These are phyloP conservation scores for Saccharum spontaneum DNA, from an alignment of 176 grass and related monocot species.

Conservation along the genomic window DNA sequence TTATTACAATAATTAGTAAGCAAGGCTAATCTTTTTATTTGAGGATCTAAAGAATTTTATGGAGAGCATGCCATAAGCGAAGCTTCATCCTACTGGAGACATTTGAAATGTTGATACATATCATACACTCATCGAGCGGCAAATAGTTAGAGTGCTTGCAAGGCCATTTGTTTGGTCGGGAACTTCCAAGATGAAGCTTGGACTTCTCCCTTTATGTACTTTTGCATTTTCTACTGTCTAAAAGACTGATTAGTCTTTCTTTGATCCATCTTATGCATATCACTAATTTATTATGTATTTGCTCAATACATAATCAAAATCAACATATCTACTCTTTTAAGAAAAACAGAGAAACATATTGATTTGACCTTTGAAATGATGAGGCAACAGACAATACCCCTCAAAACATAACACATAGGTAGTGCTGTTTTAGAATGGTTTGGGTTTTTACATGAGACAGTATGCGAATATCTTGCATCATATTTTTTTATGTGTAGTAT, in stretches of 20 bases:
- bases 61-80: not conserved
- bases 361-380: not conserved
- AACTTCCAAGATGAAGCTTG: not conserved
- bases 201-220: not conserved
- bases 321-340: not conserved
- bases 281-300: not conserved
- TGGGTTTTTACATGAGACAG: not conserved
- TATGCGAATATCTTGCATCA: not conserved
- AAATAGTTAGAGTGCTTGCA: not conserved
- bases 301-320: not conserved
- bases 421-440: not conserved
- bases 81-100: not conserved
- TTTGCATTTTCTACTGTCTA: not conserved
- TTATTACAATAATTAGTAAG: not conserved
- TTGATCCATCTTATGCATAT: not conserved
- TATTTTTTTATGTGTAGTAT: not conserved
- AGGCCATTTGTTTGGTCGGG: not conserved
- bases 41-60: not conserved
- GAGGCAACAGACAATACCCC: not conserved
- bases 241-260: constrained; percentile 8
- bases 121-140: not conserved
- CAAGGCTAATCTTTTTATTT: not conserved
- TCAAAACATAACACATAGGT: not conserved
- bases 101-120: not conserved
- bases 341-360: not conserved